These are phyloP conservation scores for Lachancea waltii DNA, from an alignment of 805 yeast species.

Conservation along the genomic window DNA sequence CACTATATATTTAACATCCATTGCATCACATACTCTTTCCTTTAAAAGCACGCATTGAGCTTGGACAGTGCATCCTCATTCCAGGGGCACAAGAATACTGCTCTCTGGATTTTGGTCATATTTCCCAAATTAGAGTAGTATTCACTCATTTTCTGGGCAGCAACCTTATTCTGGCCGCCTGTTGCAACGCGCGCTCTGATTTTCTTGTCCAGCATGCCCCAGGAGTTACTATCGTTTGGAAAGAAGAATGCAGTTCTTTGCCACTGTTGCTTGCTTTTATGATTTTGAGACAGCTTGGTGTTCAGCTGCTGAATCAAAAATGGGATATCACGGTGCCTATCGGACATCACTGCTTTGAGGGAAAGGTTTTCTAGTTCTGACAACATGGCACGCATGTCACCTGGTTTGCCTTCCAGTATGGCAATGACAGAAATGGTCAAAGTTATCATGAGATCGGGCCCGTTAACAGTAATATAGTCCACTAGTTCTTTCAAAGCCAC, in stretches of 20 bases:
- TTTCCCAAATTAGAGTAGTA: conserved; percentile 45
- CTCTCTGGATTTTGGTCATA: conserved; percentile 56
- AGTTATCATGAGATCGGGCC: conserved; percentile 60
- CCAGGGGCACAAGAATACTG: conserved; percentile 58
- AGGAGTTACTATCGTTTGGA: conserved; percentile 62
- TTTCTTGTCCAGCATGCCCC: conserved; percentile 56
- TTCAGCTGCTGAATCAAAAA: conserved; percentile 48
- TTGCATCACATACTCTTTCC: no score
- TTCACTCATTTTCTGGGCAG: conserved; percentile 43
- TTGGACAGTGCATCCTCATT: conserved; percentile 29
- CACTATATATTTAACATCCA: neutral
- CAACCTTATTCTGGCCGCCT: conserved; percentile 42
- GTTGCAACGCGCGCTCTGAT: conserved; percentile 56
- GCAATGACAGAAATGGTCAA: conserved; percentile 76
- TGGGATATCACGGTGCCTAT: conserved; percentile 51
- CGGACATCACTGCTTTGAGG: conserved; percentile 42
- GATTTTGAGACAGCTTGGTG: conserved; percentile 31
- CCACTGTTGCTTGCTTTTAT: conserved; percentile 38
- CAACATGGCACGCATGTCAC: conserved; percentile 53
- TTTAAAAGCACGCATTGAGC: conserved; percentile 28
- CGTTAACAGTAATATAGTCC: conserved; percentile 53
- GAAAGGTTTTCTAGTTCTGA: conserved; percentile 54
- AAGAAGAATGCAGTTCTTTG: conserved; percentile 66
- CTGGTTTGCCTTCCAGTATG: conserved; percentile 52
- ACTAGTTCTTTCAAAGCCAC: conserved; percentile 83